These are phyloP conservation scores for Diutina ranongensis DNA, from an alignment of 1,139 yeast species.

Conservation along the genomic window DNA sequence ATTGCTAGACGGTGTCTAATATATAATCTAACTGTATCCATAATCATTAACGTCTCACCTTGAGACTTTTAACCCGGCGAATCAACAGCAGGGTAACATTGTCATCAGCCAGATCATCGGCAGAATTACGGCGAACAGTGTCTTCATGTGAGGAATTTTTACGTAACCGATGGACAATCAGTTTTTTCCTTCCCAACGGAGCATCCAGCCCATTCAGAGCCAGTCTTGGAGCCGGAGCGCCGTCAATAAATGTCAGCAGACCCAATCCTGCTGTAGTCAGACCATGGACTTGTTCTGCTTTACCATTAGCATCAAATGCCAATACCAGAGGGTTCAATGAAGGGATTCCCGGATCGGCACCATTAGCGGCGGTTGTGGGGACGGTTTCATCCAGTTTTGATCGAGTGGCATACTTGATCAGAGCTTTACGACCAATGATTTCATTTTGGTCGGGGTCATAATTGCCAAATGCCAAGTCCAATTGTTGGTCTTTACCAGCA, in stretches of 20 bases:
- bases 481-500: slow-evolving; percentile 32
- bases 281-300: slow-evolving; percentile 74
- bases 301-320: slow-evolving; percentile 59
- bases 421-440: slow-evolving; percentile 20
- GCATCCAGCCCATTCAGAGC: slow-evolving; percentile 18
- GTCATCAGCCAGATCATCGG: slow-evolving; percentile 20
- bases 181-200: slow-evolving; percentile 54
- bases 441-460: slow-evolving; percentile 26
- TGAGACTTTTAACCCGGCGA: slow-evolving; percentile 80
- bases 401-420: background rate
- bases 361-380: slow-evolving; percentile 8
- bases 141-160: slow-evolving; percentile 29
- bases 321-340: slow-evolving; percentile 42
- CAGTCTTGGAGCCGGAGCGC: slow-evolving; percentile 78
- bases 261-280: slow-evolving; percentile 81
- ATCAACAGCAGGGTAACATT: slow-evolving; percentile 38
- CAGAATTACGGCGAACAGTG: slow-evolving; percentile 23
- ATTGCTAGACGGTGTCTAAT: background rate
- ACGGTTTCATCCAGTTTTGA: background rate
- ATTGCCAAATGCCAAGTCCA: slow-evolving; percentile 53
- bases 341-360: slow-evolving; percentile 17
- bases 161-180: slow-evolving; percentile 57
- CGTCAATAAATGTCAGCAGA: slow-evolving; percentile 84
- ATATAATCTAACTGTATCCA: background rate
- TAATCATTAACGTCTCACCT: slow-evolving; percentile 39